Evolutionary conservation across 1,284 basidiomycete genomes (phyloP), one percentile per base, ranked within the genome.

Genomic region (Cryptococcus hybrid): DNA sequence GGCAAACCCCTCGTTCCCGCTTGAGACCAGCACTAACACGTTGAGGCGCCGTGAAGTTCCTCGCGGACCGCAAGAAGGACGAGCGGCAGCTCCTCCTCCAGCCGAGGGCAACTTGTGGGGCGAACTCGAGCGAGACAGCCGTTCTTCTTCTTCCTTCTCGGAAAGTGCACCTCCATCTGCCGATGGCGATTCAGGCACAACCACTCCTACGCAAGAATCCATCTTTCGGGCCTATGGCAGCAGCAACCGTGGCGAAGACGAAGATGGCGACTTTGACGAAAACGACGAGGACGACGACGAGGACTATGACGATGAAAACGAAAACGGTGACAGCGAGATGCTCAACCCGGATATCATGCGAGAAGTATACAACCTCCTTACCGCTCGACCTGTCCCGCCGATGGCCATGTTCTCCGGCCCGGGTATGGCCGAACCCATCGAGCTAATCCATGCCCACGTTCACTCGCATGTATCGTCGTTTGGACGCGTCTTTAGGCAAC

Each of bases 341-440:
- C 43, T 44, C 9, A 52, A 61, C 34, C 36, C 56, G n/a, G 54
- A 61, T 51, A 46, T 61, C 36, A 52, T 57, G 7, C 55, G 59
- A 12, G 43, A 3, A 7, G 7, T 15, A 7, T 24, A 24, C n/a
- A 24, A n/a, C 43, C 43, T 24, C 13, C 43, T 44, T n/a, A 7
- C 43, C 43, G n/a, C 43, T 44, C 43, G 13, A 24, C n/a, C 8
- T 9, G 7, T 44, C 7, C 43, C 43, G n/a, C 43, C 8, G 24
- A n/a, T n/a, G 8, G 43, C 13, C 43, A 44, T 44, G 13, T n/a
- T n/a, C 2, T 44, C 13, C 5, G 7, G n/a, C 6, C 43, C 8
- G 3, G 43, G 13, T 12, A 7, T 9, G 24, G 43, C n/a, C 13
- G n/a, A n/a, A n/a, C 7, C 43, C n/a, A 44, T 15, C 13, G 43